Evolutionary conservation across 2,329 filamentous ascomycete species (phyloP), one percentile per base, ranked within the genome.

Genomic region (Fusarium paranaense): DNA sequence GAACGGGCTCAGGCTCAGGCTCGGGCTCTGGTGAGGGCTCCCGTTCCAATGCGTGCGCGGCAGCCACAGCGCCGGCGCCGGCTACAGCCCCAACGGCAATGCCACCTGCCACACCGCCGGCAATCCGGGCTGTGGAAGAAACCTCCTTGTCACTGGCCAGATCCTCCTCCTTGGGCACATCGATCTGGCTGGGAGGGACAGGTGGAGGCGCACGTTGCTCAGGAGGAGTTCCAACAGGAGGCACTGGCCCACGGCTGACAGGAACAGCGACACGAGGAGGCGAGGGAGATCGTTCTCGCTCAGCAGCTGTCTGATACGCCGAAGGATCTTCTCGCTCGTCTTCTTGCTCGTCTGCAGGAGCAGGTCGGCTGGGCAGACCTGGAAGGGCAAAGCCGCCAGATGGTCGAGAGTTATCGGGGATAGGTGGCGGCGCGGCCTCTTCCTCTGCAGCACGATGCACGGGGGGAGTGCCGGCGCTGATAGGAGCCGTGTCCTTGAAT

Each of bases 191-290:
- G 8, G 89, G 86, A 2, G 93, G 93, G 76, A 96, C 86, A 3
- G 90, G 85, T 20, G 88, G 88, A 30, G 89, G 87, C 40, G 86
- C 85, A 47, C 84, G 74, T 87, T 89, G 70, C 85, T 89, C 80
- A 56, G 83, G 78, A 61, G 82, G 76, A 22, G 89, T 87, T 76
- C 92, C 86, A 20, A 88, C 73, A 33, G 89, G 86, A 6, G 87
- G 85, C 65, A 87, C 86, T 5, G 87, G 85, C 61, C 87, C 89
- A 66, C 93, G 93, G 60, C 90, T 88, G 64, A 98, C 93, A 5
- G 97, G 97, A 83, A 96, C 92, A 16, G 95, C 95, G 75, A 98
- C 89, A 59, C 93, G 93, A 71, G 97, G 92, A 8, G 96, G 96
- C 2, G 94, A 98, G 56, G 86, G 85, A 57, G 72, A 73, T 37